Base-by-base conservation (phyloP, 139 green algal species). In the Asterochloris erici region DNA sequence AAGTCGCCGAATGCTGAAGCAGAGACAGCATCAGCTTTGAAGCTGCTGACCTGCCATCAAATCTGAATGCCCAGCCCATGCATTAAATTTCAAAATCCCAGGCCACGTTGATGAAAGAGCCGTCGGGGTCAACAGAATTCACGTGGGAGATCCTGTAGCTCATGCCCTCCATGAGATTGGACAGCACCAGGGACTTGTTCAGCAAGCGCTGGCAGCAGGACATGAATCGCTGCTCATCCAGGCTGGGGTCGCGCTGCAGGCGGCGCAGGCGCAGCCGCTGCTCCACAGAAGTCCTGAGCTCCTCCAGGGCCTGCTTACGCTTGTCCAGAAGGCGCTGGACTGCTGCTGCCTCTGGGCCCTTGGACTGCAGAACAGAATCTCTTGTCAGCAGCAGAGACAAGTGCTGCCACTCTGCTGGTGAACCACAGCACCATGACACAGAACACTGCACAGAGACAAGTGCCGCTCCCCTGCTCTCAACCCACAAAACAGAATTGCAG, bases 51-150 rank as follows among this genome's bases (percentile, higher is more conserved):
- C 2, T 54, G 4, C 2, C 38, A 10, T 54, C 38, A 54, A 54
- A 6, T 54, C n/a, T 54, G 38, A 54, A 2, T 54, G 38, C 38
- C 6, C 38, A 54, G 38, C 38, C 38, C 38, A 10, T 54, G 38
- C 38, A 28, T 84, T 77, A 87, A 26, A 89, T 23, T 68, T 84
- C 74, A 84, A 88, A 94, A 77, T 91, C 84, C 79, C 87, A 90
- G 0, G 90, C 88, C 79, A 95, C 88, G 70, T 92, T 85, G 29
- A 95, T 89, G n/a, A 70, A 79, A 11, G 61, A 26, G 27, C 85
- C 81, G 68, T 89, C 91, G 0, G 87, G 79, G 0, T 76, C 70
- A 14, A 93, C 64, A 0, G 76, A 76, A 74, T 92, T 94, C 14
- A 83, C 73, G 38, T 91, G 84, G 0, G 68, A 87, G 23, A 95